Evolutionary conservation across 1,284 basidiomycete genomes (phyloP), one percentile per base, ranked within the genome.

Genomic region (Bondarzewia mesenterica): DNA sequence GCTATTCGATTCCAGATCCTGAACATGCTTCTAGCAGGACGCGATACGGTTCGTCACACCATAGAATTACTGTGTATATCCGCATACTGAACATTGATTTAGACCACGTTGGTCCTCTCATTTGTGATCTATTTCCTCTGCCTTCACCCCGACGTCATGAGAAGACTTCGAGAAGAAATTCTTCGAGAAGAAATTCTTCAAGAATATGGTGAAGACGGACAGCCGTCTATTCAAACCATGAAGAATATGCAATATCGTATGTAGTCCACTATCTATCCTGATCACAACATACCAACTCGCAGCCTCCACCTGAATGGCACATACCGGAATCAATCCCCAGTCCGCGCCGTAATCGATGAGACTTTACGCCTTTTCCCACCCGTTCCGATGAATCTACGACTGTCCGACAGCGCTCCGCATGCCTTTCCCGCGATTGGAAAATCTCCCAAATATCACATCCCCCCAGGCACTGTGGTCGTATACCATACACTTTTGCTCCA

Each of bases 291-390:
- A n/a, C n/a, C n/a, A n/a, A n/a, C n/a, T n/a, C n/a, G n/a, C n/a
- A n/a, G n/a, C n/a, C n/a, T n/a, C n/a, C n/a, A n/a, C n/a, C n/a
- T n/a, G n/a, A n/a, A n/a, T n/a, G n/a, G n/a, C n/a, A n/a, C n/a
- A n/a, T n/a, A n/a, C n/a, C n/a, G n/a, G n/a, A 1, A 85, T 78
- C 61, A 82, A 82, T 7, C 80, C 82, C 78, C 83, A 0, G 79
- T 71, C 5, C 51, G 65, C 2, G 68, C 66, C 4, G 62, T 71
- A 7, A 53, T 64, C 29, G 63, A 64, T 38, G 62, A 59, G 58
- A 16, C 5, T 8, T 22, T 42, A 27, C 46, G 42, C 20, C 38
- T 48, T 14, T 46, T 38, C 22, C 37, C 47, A 7, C 20, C 29
- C 12, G 44, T 37, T 7, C 36, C 81, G 18, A 63, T 81, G 26